Conservation (phyloP, 169 alveolate genomes). For the Sarcocystis neurona region DNA sequence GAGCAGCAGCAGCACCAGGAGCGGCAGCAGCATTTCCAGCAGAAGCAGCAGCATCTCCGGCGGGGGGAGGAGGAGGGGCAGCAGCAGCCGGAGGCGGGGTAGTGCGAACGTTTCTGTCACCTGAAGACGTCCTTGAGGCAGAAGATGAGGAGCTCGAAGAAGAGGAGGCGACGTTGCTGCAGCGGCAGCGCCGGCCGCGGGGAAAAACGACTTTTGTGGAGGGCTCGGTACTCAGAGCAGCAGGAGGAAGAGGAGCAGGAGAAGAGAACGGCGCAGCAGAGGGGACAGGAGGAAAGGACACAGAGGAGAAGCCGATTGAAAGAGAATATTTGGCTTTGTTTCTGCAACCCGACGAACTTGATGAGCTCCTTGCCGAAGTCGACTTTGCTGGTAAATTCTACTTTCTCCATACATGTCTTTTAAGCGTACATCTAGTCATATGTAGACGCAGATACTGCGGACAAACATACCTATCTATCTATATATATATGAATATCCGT, state of each 20-base stretch:
- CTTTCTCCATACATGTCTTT: too few relatives aligned
- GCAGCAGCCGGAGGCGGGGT: background rate
- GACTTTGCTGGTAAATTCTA: conserved; percentile 56
- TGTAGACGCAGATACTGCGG: background rate
- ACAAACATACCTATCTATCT: background rate
- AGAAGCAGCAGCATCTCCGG: background rate
- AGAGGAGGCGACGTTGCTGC: background rate
- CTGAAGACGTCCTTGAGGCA: conserved; percentile 14
- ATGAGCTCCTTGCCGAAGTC: conserved; percentile 50
- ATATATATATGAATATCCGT: background rate
- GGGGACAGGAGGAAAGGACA: background rate
- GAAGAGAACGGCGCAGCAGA: background rate
- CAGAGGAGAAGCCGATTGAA: conserved; percentile 1
- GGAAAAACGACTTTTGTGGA: background rate
- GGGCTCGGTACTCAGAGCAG: background rate
- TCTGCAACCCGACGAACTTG: conserved; percentile 44
- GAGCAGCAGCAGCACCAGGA: too few relatives aligned
- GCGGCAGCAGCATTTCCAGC: too few relatives aligned
- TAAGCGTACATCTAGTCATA: background rate
- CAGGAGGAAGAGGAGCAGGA: background rate
- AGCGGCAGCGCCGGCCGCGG: conserved; percentile 1
- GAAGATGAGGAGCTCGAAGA: background rate
- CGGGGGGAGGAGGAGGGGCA: background rate
- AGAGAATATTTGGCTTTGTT: conserved; percentile 45
- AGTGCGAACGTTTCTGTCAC: background rate